Base-by-base conservation (phyloP, 2,329 filamentous ascomycete species). In the Colletotrichum cuscutae region DNA sequence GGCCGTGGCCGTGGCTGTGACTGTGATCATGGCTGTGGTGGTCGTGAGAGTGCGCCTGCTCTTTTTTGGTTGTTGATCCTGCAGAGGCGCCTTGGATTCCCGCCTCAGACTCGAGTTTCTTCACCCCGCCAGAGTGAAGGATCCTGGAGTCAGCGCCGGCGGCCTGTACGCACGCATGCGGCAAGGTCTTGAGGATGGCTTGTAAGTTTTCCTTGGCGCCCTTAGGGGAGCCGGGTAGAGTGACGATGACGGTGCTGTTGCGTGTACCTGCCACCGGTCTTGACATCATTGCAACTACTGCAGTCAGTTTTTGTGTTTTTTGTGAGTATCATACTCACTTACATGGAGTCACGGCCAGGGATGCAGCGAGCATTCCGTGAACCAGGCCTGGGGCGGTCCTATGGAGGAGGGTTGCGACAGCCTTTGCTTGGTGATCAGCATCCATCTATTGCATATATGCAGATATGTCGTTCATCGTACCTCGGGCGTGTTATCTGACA, bases 201-300 rank as follows among this genome's bases (percentile, higher is more conserved):
- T 97, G 91, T 0, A 99, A 88, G 79, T 98, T 99, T 84, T 99
- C 97, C 78, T 91, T 94, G 9, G 97, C 97, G 1, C 95, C 97
- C 81, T 98, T 98, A 0, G 97, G 97, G 0, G 96, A 98, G 1
- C 97, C 97, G 0, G 97, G 97, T 4, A 99, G 86, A 0, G 97
- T 99, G 74, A 98, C 84, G 28, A 99, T 93, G 65, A 99, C 83
- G 1, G 94, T 92, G 73, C 91, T 91, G 74, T 96, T 92, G 37
- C 97, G 89, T 3, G 97, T 91, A 3, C 97, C 97, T 26, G 97
- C 97, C 13, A 97, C 94, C 5, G 97, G 97, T 58, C 97, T 90
- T 64, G 97, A 94, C 97, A 99, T 99, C 86, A 98, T 92, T 57
- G 97, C 97, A 84, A 99, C 95, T 97, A 70, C 28, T 64, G 63